phyloP scores from a whole-genome alignment of 768 basidiomycete genomes.

The Rubroboletus satanas region DNA sequence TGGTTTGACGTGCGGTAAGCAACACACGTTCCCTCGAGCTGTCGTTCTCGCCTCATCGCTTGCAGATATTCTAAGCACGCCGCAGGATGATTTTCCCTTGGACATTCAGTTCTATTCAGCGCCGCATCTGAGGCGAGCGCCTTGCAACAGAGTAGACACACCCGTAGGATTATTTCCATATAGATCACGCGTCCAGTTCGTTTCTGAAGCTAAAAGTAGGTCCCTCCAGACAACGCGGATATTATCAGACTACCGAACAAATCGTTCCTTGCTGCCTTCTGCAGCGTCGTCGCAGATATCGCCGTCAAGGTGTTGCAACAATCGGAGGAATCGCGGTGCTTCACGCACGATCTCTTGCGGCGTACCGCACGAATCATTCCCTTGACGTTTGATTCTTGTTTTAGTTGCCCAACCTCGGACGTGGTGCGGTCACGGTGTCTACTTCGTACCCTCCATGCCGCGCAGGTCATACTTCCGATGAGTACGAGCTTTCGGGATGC shows the following conservation, averaged over 20 bases:
- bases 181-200: background rate
- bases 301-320: slow-evolving; percentile 41
- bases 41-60: slow-evolving; percentile 4
- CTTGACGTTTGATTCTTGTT: slow-evolving; percentile 41
- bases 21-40: background rate
- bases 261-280: slow-evolving; percentile 43
- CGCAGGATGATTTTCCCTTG: slow-evolving; percentile 36
- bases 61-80: slow-evolving; percentile 35
- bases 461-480: slow-evolving; percentile 24
- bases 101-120: slow-evolving; percentile 40
- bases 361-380: slow-evolving; percentile 38
- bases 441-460: slow-evolving; percentile 37
- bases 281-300: slow-evolving; percentile 44
- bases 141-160: slow-evolving; percentile 31
- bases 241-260: slow-evolving; percentile 37
- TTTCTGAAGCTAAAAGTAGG: slow-evolving; percentile 28
- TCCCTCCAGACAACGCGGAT: slow-evolving; percentile 32
- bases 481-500: slow-evolving; percentile 24
- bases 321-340: slow-evolving; percentile 44
- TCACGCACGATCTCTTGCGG: slow-evolving; percentile 47
- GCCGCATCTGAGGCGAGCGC: slow-evolving; percentile 33
- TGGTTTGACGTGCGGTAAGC: slow-evolving; percentile 11
- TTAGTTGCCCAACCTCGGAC: slow-evolving; percentile 34
- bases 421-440: slow-evolving; percentile 38
- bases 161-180: slow-evolving; percentile 26